Base-by-base conservation (phyloP, 208 protist genomes). In the Porcisia hertigi region DNA sequence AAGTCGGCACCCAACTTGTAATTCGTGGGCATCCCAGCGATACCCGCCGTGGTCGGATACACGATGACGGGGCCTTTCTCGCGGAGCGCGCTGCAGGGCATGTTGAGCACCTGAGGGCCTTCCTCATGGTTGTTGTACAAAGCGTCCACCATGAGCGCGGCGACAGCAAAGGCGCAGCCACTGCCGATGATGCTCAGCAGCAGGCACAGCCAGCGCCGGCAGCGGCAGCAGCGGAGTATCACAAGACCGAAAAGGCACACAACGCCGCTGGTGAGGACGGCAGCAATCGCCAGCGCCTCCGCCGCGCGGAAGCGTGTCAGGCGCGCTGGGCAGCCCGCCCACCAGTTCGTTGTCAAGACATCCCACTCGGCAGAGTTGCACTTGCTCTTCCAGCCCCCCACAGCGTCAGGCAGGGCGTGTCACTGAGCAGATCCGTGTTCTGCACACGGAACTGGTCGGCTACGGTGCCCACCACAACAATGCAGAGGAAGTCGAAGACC, bases 1-100 rank as follows among this genome's bases (percentile, higher is more conserved):
- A 91, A 87, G 59, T 84, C 84, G 12, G 77, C 84, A 62, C 84
- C 87, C 73, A 87, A 89, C 53, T 83, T 60, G 70, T 59, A 87
- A n/a, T 66, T 41, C 25, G 82, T 81, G 16, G 11, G 45, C 57
- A 43, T 16, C 6, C 12, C n/a, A 36, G 57, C 43, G 43, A 5
- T 52, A 14, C 36, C 43, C 11, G 12, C 7, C 1, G 7, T 70
- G 41, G 64, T 30, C 18, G 11, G 6, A 78, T 59, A 65, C 82
- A 65, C 66, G 76, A n/a, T n/a, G n/a, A n/a, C n/a, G n/a, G n/a
- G n/a, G n/a, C n/a, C n/a, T n/a, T n/a, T n/a, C n/a, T n/a, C n/a
- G n/a, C n/a, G n/a, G n/a, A n/a, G n/a, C n/a, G n/a, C n/a, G n/a
- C n/a, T n/a, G n/a, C n/a, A n/a, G n/a, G n/a, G n/a, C n/a, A n/a